A percentile compares a stretch with the other conserved stretches of the same genome.
These are phyloP conservation scores for Nepenthes gracilis DNA, from an alignment of 148 eudicot species.

Conservation along the genomic window DNA sequence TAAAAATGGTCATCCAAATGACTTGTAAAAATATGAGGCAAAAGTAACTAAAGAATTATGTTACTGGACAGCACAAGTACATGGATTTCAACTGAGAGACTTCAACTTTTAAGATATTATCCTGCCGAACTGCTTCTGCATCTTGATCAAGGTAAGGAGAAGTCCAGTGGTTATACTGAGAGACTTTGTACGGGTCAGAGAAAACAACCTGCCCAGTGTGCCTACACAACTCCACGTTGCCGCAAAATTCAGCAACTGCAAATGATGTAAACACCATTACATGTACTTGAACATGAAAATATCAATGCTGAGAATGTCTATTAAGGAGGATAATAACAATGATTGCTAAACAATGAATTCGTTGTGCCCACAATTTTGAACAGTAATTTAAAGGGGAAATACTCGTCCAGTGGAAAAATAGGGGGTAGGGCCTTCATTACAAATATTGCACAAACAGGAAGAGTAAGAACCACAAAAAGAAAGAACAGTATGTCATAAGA, in stretches of 20 bases:
- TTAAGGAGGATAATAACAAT: no score
- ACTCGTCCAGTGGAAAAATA: no score
- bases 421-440: no score
- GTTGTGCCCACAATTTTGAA: no score
- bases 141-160: constrained; percentile 84
- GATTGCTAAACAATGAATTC: no score
- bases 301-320: no score
- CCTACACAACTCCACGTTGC: constrained; percentile 90
- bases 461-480: no score
- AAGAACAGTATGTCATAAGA: no score
- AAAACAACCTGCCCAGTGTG: constrained; percentile 87
- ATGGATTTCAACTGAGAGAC: constrained; percentile 75
- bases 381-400: no score
- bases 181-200: constrained; percentile 88
- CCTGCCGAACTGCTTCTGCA: constrained; percentile 83
- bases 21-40: neutral
- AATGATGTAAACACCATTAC: constrained; percentile 4
- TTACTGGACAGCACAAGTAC: constrained; percentile 19
- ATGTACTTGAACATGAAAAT: neutral
- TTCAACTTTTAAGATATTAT: constrained; percentile 67
- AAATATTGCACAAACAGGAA: no score
- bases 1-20: neutral
- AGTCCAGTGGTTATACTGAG: constrained; percentile 71
- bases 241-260: constrained; percentile 88
- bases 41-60: neutral